Base-by-base conservation (phyloP, 164 flowering plant species). In the Annona squamosa region DNA sequence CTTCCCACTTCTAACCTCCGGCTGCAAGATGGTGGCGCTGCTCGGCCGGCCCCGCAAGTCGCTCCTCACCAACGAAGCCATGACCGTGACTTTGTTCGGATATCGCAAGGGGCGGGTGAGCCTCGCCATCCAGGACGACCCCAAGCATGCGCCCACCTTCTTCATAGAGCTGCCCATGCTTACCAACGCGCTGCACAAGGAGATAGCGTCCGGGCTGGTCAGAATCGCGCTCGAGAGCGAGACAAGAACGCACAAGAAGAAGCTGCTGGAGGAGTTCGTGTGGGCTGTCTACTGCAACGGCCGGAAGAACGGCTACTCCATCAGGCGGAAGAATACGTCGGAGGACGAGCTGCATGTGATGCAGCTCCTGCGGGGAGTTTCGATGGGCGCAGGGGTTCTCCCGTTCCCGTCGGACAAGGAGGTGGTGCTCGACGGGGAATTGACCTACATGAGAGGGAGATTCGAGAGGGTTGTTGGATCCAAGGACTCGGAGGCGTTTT, bases 331-430 rank as follows among this genome's bases (percentile, higher is more conserved):
- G 77, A 81, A 83, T 10, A 77, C 85, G 79, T 80, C 85, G 0
- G 93, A 86, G 4, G 98, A 90, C 41, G 98, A 90, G 76, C 68
- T 79, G 16, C 83, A 86, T 72, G 97, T 93, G 4, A 86, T 91
- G 91, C 86, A 85, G 67, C 79, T 83, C 44, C 71, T 93, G 71
- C 71, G 87, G n/a, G 96, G 97, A 0, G 93, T 90, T 10, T 93
- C 97, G 1, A 90, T 90, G 96, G 97, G 98, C 0, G 97, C 97
- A 1, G 98, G 98, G 1, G 97, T 91, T 62, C 85, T 93, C 45
- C 97, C 97, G 2, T 1, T 76, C 3, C 75, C 84, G 7, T 56
- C 79, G 19, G 80, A 82, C 48, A 77, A 88, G 81, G 82, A 83
- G 42, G 46, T 72, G 1, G 72, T 75, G 6, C 2, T 16, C 10